These are phyloP conservation scores for Zea luxurians DNA, from an alignment of 176 grass and related monocot species.

Conservation along the genomic window DNA sequence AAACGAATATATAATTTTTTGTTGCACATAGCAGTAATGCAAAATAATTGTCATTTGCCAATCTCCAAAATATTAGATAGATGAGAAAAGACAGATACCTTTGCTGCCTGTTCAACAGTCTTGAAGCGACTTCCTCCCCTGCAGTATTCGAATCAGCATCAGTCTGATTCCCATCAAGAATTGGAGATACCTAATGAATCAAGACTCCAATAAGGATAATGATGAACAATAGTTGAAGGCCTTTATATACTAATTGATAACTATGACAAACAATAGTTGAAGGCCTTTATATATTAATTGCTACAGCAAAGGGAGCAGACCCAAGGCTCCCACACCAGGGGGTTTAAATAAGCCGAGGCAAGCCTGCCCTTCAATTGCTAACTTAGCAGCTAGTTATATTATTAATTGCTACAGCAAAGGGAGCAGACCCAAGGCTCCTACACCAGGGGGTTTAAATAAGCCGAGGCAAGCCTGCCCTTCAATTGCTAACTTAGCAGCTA, in stretches of 20 bases:
- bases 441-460: too few species aligned
- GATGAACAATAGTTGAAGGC: neutral
- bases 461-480: neutral
- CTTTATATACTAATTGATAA: conserved; percentile 19
- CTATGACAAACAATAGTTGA: too few species aligned
- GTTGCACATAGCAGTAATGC: neutral
- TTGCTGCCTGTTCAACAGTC: conserved; percentile 58
- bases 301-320: too few species aligned
- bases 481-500: neutral
- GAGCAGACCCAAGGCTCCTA: too few species aligned
- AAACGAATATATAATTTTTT: conserved; percentile 16
- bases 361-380: too few species aligned
- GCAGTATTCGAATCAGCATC: conserved; percentile 62
- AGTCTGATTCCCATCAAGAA: conserved; percentile 69
- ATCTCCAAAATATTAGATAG: conserved; percentile 20
- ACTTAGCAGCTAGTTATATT: too few species aligned
- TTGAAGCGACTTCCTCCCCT: conserved; percentile 72
- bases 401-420: too few species aligned
- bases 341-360: too few species aligned
- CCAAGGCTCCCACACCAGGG: too few species aligned
- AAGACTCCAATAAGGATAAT: conserved; percentile 63
- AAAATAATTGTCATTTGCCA: conserved; percentile 11
- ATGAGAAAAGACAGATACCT: conserved; percentile 55
- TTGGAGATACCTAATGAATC: conserved; percentile 65
- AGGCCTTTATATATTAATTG: too few species aligned